These are phyloP conservation scores for Didymella keratinophila DNA, from an alignment of 2,329 filamentous ascomycete genomes.

Conservation along the genomic window DNA sequence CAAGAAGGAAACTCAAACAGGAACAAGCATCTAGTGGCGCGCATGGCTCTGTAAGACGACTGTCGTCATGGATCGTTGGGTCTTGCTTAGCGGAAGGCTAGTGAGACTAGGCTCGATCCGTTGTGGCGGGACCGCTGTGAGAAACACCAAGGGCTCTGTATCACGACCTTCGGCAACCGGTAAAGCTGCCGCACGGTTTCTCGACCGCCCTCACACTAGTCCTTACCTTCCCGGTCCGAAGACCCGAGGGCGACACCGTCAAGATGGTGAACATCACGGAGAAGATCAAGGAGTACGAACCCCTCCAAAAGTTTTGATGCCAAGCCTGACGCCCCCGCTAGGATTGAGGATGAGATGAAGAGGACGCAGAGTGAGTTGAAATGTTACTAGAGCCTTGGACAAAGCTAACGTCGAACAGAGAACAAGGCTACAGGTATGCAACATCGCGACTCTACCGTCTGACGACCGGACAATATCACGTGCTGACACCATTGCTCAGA, in stretches of 20 bases:
- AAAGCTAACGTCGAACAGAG: conserved; percentile 66
- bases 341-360: conserved; percentile 99
- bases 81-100: conserved; percentile 34
- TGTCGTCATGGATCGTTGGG: conserved; percentile 41
- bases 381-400: not conserved
- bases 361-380: conserved; percentile 86
- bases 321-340: conserved; percentile 55
- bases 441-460: not conserved
- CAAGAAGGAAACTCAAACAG: conserved; percentile 3
- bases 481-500: conserved; percentile 65
- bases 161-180: conserved; percentile 32
- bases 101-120: conserved; percentile 27
- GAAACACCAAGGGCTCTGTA: conserved; percentile 50
- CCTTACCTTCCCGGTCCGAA: conserved; percentile 9
- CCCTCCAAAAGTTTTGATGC: conserved; percentile 37
- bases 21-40: conserved; percentile 30
- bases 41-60: conserved; percentile 18
- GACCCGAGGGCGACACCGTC: conserved; percentile 21
- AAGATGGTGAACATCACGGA: conserved; percentile 99
- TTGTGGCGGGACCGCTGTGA: conserved; percentile 14
- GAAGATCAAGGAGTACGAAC: conserved; percentile 94
- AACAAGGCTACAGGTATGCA: conserved; percentile 96
- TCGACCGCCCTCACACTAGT: conserved; percentile 14
- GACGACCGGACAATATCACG: conserved; percentile 29
- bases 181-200: conserved; percentile 1